Percentiles rank a stretch among this genome's conserved stretches.
Conservation (phyloP, 495 filamentous ascomycete species). For the Hypoxylon fragiforme region DNA sequence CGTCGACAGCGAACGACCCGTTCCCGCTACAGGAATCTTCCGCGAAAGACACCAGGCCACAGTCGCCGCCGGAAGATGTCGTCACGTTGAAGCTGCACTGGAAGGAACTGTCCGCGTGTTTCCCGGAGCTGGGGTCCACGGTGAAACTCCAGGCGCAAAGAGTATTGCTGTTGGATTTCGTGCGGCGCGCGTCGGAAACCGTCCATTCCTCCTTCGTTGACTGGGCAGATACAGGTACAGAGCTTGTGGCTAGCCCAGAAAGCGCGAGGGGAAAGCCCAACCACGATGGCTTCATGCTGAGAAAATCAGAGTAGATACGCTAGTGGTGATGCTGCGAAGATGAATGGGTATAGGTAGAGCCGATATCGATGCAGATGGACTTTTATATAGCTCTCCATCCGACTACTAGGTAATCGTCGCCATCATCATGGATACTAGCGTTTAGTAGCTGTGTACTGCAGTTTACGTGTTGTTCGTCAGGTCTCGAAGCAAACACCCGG, state of each 20-base stretch:
- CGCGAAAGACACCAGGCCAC: slow-evolving; percentile 19
- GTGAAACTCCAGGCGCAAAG: slow-evolving; percentile 3
- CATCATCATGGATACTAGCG: too few relatives aligned
- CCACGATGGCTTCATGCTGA: slow-evolving; percentile 14
- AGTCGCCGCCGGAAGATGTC: slow-evolving; percentile 1
- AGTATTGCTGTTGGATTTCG: not conserved
- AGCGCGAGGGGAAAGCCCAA: not conserved
- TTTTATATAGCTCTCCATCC: not conserved
- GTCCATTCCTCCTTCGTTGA: slow-evolving; percentile 2
- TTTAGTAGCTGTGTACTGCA: too few relatives aligned
- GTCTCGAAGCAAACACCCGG: slow-evolving; percentile 9
- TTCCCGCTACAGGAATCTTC: slow-evolving; percentile 6
- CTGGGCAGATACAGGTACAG: not conserved
- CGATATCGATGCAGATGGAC: not conserved
- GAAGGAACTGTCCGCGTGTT: not conserved
- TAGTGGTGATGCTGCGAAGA: not conserved
- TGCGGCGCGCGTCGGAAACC: slow-evolving; percentile 7
- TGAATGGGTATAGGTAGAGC: not conserved
- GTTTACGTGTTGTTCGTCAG: too few relatives aligned
- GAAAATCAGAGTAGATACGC: not conserved
- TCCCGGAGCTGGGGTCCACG: not conserved
- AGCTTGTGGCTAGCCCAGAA: not conserved
- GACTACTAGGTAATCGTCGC: not conserved
- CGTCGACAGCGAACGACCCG: slow-evolving; percentile 23
- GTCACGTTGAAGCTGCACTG: slow-evolving; percentile 23